A percentile compares a stretch with the other conserved stretches of the same genome.
Evolutionary conservation across 495 filamentous ascomycete species (phyloP).

Genomic region (Trichoderma virens): DNA sequence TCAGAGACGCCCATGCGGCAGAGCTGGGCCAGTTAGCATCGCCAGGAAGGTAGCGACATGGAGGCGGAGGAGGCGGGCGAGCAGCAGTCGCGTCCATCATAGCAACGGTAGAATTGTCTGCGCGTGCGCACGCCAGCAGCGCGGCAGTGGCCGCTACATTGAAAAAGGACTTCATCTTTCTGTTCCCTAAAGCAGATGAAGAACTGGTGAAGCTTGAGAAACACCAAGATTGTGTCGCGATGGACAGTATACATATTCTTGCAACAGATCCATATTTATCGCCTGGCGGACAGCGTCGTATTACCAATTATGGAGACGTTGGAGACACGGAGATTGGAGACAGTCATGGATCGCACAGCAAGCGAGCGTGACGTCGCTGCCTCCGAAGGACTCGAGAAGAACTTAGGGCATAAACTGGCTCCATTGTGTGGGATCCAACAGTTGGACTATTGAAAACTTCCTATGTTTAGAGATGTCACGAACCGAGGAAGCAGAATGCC

Average conservation of each 20-base stretch:
- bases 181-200: neutral
- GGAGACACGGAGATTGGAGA: neutral
- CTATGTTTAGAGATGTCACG: no score
- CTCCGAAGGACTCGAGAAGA: no score
- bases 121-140: neutral
- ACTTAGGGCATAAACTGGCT: no score
- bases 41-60: slow-evolving; percentile 14
- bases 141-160: no score
- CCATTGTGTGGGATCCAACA: no score
- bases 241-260: neutral
- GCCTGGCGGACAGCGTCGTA: neutral
- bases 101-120: no score
- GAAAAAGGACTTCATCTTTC: neutral
- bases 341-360: no score
- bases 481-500: no score
- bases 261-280: no score
- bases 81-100: no score
- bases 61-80: neutral
- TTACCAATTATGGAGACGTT: neutral
- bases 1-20: slow-evolving; percentile 18
- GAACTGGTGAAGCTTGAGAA: neutral
- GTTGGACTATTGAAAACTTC: no score
- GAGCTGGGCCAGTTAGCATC: slow-evolving; percentile 19
- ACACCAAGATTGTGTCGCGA: neutral
- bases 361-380: neutral